Evolutionary conservation across 1,284 basidiomycete genomes (phyloP).

Genomic region (Tilletia walkeri): DNA sequence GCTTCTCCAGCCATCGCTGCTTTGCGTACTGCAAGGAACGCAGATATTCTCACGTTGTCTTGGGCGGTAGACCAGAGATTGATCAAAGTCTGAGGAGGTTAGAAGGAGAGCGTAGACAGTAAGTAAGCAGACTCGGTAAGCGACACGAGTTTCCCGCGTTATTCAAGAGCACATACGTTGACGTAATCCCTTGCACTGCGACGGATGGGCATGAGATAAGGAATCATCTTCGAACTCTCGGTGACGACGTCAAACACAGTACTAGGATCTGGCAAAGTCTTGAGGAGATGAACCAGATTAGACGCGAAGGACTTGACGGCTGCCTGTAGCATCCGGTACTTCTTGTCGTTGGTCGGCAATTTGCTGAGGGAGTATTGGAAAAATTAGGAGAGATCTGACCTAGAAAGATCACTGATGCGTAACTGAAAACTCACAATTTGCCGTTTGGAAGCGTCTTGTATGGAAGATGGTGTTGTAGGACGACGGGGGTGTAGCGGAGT

Average conservation of each 20-base stretch:
- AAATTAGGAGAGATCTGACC: conserved; percentile 25
- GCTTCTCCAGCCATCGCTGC: conserved; percentile 78
- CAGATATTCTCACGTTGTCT: conserved; percentile 80
- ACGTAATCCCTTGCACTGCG: conserved; percentile 40
- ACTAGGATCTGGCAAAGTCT: conserved; percentile 58
- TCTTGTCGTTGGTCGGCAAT: conserved; percentile 59
- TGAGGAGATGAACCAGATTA: conserved; percentile 47
- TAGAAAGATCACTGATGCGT: conserved; percentile 33
- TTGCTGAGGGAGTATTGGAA: conserved; percentile 60
- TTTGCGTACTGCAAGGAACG: conserved; percentile 81
- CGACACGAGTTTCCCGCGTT: too few species aligned
- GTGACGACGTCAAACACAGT: conserved; percentile 59
- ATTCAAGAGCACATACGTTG: conserved; percentile 27
- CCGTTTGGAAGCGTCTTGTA: conserved; percentile 68
- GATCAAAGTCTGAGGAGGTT: conserved; percentile 71
- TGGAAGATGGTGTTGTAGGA: conserved; percentile 82
- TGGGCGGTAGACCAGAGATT: conserved; percentile 69
- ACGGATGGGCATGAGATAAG: conserved; percentile 45
- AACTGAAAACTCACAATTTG: conserved; percentile 67
- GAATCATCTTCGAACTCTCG: conserved; percentile 52
- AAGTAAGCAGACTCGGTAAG: not conserved
- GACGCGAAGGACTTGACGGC: conserved; percentile 69
- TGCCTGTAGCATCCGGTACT: conserved; percentile 71
- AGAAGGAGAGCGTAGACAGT: conserved; percentile 67
- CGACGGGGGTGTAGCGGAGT: conserved; percentile 84